Evolutionary conservation across 805 yeast species (phyloP).

Genomic region (Wickerhamiella allomyrinae): DNA sequence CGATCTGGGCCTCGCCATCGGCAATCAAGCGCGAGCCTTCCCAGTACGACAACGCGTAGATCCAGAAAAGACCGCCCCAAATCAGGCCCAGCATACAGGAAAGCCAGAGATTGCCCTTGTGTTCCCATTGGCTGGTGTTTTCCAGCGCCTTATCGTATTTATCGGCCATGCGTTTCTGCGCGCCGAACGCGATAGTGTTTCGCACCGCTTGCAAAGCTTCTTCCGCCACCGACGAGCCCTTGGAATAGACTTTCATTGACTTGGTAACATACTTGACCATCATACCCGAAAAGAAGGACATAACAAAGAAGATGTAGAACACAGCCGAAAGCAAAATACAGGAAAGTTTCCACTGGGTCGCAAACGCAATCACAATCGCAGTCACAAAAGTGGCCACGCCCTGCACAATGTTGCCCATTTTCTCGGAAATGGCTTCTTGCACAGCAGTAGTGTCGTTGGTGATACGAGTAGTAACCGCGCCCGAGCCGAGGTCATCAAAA

Average conservation of each 20-base stretch:
- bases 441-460: constrained; percentile 29
- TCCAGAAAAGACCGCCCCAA: constrained; percentile 26
- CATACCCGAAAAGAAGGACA: constrained; percentile 21
- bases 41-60: constrained; percentile 31
- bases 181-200: constrained; percentile 30
- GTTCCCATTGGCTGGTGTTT: constrained; percentile 17
- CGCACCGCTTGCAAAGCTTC: constrained; percentile 30
- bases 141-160: constrained; percentile 22
- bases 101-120: constrained; percentile 20
- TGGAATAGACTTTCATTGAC: constrained; percentile 18
- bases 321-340: constrained; percentile 25
- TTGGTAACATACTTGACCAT: constrained; percentile 20
- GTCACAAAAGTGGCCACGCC: constrained; percentile 28
- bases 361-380: constrained; percentile 27
- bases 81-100: constrained; percentile 26
- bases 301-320: constrained; percentile 20
- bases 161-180: constrained; percentile 25
- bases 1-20: constrained; percentile 22
- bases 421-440: constrained; percentile 32
- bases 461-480: constrained; percentile 31
- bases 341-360: constrained; percentile 26
- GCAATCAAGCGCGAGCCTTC: constrained; percentile 29
- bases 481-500: constrained; percentile 31
- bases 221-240: constrained; percentile 29
- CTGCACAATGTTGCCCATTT: constrained; percentile 27